phyloP scores from a whole-genome alignment of 768 basidiomycete genomes.

The Mycena leptocephala region DNA sequence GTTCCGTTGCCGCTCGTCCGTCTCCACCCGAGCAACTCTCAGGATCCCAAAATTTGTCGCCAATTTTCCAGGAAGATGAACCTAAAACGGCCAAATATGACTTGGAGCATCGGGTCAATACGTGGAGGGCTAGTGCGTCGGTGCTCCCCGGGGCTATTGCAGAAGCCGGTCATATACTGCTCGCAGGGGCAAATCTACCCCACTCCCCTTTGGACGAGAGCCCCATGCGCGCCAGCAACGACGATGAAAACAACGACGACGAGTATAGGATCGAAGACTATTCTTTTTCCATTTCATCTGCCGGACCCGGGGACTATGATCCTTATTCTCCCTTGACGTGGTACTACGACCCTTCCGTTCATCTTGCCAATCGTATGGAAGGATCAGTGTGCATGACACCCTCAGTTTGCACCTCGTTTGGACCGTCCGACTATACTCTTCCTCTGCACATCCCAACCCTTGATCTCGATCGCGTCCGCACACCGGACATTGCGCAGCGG shows the following conservation, averaged over 20 bases:
- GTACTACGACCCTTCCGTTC: conserved; percentile 66
- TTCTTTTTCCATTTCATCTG: conserved; percentile 79
- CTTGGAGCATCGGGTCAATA: conserved; percentile 71
- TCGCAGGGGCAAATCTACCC: conserved; percentile 69
- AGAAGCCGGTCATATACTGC: conserved; percentile 62
- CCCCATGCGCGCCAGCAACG: conserved; percentile 40
- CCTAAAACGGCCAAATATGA: conserved; percentile 67
- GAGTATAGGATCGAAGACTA: conserved; percentile 77
- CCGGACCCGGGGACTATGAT: conserved; percentile 70
- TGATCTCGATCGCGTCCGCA: conserved; percentile 56
- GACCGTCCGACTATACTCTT: conserved; percentile 66
- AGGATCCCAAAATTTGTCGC: conserved; percentile 62
- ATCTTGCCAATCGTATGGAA: conserved; percentile 66
- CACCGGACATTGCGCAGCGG: conserved; percentile 74
- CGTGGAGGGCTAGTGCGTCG: conserved; percentile 77
- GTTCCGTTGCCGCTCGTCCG: conserved; percentile 41
- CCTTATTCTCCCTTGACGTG: conserved; percentile 56
- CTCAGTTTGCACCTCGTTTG: conserved; percentile 70
- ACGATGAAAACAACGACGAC: conserved; percentile 44
- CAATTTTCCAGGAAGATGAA: conserved; percentile 76
- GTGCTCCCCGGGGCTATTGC: conserved; percentile 59
- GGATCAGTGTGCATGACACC: conserved; percentile 74
- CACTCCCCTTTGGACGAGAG: conserved; percentile 56
- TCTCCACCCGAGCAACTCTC: conserved; percentile 46
- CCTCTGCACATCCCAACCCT: conserved; percentile 53